Evolutionary conservation across 164 flowering plant species (phyloP).

Genomic region (Aristolochia contorta): DNA sequence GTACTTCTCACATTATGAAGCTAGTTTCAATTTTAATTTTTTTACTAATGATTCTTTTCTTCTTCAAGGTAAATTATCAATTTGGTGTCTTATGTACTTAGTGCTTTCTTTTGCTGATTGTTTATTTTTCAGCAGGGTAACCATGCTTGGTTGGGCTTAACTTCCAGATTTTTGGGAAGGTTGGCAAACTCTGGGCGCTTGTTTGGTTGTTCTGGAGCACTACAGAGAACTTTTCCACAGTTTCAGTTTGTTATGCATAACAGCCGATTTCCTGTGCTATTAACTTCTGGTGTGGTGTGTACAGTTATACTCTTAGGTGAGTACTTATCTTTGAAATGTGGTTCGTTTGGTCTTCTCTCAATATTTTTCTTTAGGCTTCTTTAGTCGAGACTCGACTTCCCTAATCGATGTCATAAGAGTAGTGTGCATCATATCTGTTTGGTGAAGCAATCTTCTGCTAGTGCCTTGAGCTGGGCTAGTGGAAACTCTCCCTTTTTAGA

Average conservation of each 20-base stretch:
- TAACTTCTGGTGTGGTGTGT: slow-evolving; percentile 8
- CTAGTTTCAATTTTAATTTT: too few species aligned
- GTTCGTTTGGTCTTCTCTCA: not conserved
- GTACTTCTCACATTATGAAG: too few species aligned
- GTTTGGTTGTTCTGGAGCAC: slow-evolving; percentile 8
- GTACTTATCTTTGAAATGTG: slow-evolving; percentile 1
- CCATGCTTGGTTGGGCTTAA: slow-evolving; percentile 8
- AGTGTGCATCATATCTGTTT: too few species aligned
- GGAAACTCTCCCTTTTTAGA: too few species aligned
- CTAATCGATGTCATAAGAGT: too few species aligned
- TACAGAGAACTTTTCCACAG: slow-evolving; percentile 10
- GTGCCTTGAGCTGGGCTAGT: too few species aligned
- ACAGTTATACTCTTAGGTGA: slow-evolving; percentile 15
- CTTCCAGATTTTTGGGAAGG: slow-evolving; percentile 5
- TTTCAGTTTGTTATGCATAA: slow-evolving; percentile 4
- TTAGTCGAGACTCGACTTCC: too few species aligned
- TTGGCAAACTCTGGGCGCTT: slow-evolving; percentile 7
- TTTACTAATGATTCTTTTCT: too few species aligned
- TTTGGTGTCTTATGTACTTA: not conserved
- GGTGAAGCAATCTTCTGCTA: too few species aligned
- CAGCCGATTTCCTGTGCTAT: slow-evolving; percentile 8
- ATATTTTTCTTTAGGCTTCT: not conserved
- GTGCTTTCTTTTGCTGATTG: not conserved
- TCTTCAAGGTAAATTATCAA: not conserved
- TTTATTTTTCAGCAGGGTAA: slow-evolving; percentile 10